Evolutionary conservation across 306 rosid species (phyloP).

Genomic region (Hylodesmum podocarpum): DNA sequence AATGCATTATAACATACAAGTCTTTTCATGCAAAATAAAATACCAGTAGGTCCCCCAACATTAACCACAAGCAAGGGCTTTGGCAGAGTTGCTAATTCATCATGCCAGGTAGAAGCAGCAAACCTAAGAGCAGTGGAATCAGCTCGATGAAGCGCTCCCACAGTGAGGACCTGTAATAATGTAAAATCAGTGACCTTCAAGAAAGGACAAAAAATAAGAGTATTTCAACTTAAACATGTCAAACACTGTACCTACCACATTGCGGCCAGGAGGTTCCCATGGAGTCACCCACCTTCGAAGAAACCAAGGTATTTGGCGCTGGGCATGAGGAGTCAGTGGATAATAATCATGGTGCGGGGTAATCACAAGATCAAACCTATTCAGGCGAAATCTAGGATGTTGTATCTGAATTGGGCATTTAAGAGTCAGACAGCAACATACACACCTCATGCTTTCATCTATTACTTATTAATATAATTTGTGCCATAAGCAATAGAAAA

Average conservation of each 20-base stretch:
- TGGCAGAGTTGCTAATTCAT: constrained; percentile 67
- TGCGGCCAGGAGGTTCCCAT: constrained; percentile 73
- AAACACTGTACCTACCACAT: constrained; percentile 60
- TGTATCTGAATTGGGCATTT: constrained; percentile 66
- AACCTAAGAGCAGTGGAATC: constrained; percentile 66
- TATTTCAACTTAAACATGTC: neutral
- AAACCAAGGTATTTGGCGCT: constrained; percentile 72
- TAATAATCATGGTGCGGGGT: constrained; percentile 88
- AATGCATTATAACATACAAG: constrained; percentile 5
- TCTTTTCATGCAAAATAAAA: constrained; percentile 22
- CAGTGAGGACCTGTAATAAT: constrained; percentile 67
- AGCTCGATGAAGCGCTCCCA: constrained; percentile 95
- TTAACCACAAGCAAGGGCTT: constrained; percentile 91
- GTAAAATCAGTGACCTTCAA: constrained; percentile 27
- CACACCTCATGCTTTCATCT: constrained; percentile 3
- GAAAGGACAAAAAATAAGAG: constrained; percentile 20
- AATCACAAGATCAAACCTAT: constrained; percentile 86
- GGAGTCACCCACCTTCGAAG: constrained; percentile 87
- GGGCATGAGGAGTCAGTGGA: constrained; percentile 71
- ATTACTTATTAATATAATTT: neutral
- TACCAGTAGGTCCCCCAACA: constrained; percentile 86
- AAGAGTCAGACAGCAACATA: constrained; percentile 27
- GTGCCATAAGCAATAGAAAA: neutral
- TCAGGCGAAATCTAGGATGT: constrained; percentile 73
- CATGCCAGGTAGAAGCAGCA: constrained; percentile 83